phyloP scores from a whole-genome alignment of 2,329 filamentous ascomycete genomes.

The Exophiala viscosa region DNA sequence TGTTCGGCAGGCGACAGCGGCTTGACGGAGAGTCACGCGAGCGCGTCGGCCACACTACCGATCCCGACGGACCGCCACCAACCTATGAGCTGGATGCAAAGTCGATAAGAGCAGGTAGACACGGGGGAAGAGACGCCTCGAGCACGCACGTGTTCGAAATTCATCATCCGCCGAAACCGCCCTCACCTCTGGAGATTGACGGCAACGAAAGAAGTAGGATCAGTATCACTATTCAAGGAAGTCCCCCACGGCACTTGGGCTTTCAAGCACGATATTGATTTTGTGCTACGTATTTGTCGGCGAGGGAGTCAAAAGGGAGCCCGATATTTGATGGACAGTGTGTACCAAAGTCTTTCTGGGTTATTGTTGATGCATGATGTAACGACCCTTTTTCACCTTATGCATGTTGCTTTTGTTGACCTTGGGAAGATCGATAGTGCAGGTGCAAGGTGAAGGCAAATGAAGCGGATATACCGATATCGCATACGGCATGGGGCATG shows the following conservation, averaged over 20 bases:
- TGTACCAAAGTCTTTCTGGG: too few species aligned
- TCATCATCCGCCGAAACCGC: slow-evolving; percentile 13
- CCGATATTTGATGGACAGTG: neutral
- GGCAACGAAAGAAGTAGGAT: slow-evolving; percentile 20
- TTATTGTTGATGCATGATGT: too few species aligned
- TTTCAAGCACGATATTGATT: slow-evolving; percentile 16
- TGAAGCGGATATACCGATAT: too few species aligned
- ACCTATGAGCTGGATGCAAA: slow-evolving; percentile 24
- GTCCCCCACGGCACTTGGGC: slow-evolving; percentile 13
- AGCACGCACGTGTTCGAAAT: slow-evolving; percentile 7
- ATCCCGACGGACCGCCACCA: slow-evolving; percentile 14
- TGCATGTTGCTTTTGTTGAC: too few species aligned
- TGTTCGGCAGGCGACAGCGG: slow-evolving; percentile 2
- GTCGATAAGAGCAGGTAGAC: neutral
- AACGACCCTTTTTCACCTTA: too few species aligned
- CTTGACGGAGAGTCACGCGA: slow-evolving; percentile 7
- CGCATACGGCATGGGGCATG: too few species aligned
- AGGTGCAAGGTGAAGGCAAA: too few species aligned
- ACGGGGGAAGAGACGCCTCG: neutral
- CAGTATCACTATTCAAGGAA: slow-evolving; percentile 20
- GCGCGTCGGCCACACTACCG: neutral
- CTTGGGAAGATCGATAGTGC: too few species aligned
- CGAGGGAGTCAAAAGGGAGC: neutral
- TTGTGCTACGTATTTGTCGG: neutral
- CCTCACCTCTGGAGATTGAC: slow-evolving; percentile 23